Base-by-base conservation (phyloP, 2,329 filamentous ascomycete genomes). In the Neospermospora avenae region DNA sequence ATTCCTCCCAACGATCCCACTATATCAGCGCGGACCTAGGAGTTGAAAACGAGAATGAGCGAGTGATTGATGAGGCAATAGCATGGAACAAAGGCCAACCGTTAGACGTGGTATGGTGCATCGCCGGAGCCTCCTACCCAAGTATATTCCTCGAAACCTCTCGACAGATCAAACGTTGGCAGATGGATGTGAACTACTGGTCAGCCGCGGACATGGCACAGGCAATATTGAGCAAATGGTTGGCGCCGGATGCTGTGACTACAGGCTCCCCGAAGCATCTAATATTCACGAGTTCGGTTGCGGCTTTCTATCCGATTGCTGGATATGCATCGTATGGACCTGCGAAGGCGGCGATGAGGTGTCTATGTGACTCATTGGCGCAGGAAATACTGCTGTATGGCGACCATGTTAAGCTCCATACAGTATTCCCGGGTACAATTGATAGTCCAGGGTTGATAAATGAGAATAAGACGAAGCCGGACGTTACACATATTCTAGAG, bases 171-270 rank as follows among this genome's bases (percentile, higher is more conserved):
- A 78, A 92, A 66, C 83, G 88, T 44, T 78, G 81, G 65, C 91
- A 96, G 74, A 96, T 96, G 91, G 91, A 96, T 71, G 84, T 93
- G 67, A 93, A 97, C 76, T 98, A 91, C 78, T 96, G 88, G 82
- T 90, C 91, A 52, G 86, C 87, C 31, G 88, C 88, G 42, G 95
- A 96, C 73, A 90, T 96, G 76, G 88, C 91, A 39, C 91, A 96
- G 72, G 86, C 90, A 20, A 85, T 89, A 18, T 77, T 97, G 63
- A 83, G 82, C 55, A 81, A 84, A 62, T 97, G 93, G 93, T 83
- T 92, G 46, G 75, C 77, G 3, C 78, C 80, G 13, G 74, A 75
- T 10, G 74, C 74, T 4, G 74, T 78, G 8, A 70, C 78, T 37
- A 74, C 79, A 52, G 68, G 75, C 4, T 77, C 82, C 63, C 79